A percentile compares a stretch with the other conserved stretches of the same genome.
Evolutionary conservation across 495 filamentous ascomycete genomes (phyloP).

Genomic region (Penicillium herquei): DNA sequence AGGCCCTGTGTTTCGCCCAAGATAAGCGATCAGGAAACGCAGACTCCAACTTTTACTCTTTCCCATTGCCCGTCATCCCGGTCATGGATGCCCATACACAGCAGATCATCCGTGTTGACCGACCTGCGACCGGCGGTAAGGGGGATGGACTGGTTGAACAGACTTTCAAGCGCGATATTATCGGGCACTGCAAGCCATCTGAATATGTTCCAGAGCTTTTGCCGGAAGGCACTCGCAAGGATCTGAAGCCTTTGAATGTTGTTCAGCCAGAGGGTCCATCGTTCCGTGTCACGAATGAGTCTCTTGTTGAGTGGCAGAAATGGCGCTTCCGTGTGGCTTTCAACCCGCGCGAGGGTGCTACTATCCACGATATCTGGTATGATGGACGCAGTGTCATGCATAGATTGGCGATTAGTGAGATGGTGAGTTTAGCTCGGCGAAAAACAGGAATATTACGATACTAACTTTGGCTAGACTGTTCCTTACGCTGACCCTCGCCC

Average conservation of each 20-base stretch:
- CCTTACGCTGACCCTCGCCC: constrained; percentile 63
- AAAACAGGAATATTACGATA: neutral
- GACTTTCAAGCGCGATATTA: constrained; percentile 49
- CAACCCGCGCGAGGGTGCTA: constrained; percentile 67
- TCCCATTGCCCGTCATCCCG: constrained; percentile 74
- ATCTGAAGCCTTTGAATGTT: constrained; percentile 77
- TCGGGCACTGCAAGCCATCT: constrained; percentile 43
- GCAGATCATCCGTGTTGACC: constrained; percentile 59
- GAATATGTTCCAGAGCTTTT: constrained; percentile 74
- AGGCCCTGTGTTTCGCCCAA: constrained; percentile 50
- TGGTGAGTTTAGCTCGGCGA: constrained; percentile 38
- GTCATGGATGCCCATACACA: constrained; percentile 68
- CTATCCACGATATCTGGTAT: constrained; percentile 69
- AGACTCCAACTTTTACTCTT: constrained; percentile 73
- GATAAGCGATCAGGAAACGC: constrained; percentile 38
- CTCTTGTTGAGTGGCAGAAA: constrained; percentile 63
- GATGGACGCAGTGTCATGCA: constrained; percentile 73
- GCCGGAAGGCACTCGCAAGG: constrained; percentile 52
- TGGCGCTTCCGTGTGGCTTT: constrained; percentile 69
- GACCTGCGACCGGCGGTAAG: constrained; percentile 48
- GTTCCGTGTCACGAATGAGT: constrained; percentile 56
- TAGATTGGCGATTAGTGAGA: constrained; percentile 69
- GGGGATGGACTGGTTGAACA: constrained; percentile 38
- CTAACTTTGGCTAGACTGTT: constrained; percentile 48
- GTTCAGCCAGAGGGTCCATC: constrained; percentile 78